Evolutionary conservation across 371 early-diverging fungal species (phyloP).

Genomic region (Mucor saturninus): DNA sequence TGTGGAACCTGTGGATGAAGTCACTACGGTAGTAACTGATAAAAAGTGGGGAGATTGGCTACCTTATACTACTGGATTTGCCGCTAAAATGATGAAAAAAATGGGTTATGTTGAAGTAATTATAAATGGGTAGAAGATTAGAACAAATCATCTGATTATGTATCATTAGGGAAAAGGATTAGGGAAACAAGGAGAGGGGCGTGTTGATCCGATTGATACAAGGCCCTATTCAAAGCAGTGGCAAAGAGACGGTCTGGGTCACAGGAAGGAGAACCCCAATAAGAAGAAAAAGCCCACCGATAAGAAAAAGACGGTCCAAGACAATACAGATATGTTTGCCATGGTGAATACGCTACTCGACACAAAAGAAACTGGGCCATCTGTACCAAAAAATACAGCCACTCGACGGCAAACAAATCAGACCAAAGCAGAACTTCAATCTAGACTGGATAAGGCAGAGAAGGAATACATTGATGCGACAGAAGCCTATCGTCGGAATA

Average conservation of each 20-base stretch:
- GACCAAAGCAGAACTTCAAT: constrained; percentile 19
- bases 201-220: constrained; percentile 29
- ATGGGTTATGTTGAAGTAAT: constrained; percentile 43
- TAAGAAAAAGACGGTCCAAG: constrained; percentile 6
- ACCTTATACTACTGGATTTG: constrained; percentile 43
- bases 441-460: constrained; percentile 10
- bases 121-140: neutral
- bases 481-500: too few relatives aligned
- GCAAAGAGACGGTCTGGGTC: constrained; percentile 19
- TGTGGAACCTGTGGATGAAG: constrained; percentile 7
- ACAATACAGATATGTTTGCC: too few relatives aligned
- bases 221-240: neutral
- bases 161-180: constrained; percentile 34
- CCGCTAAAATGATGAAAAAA: constrained; percentile 41
- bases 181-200: constrained; percentile 33
- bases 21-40: neutral
- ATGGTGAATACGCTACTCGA: too few relatives aligned
- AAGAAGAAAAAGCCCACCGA: neutral
- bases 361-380: too few relatives aligned
- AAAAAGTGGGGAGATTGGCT: constrained; percentile 30
- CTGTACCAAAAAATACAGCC: neutral
- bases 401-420: constrained; percentile 9
- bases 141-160: neutral
- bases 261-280: neutral
- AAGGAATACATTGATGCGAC: too few relatives aligned